Evolutionary conservation across 2,329 filamentous ascomycete species (phyloP).

Genomic region (Trichoderma harzianum): DNA sequence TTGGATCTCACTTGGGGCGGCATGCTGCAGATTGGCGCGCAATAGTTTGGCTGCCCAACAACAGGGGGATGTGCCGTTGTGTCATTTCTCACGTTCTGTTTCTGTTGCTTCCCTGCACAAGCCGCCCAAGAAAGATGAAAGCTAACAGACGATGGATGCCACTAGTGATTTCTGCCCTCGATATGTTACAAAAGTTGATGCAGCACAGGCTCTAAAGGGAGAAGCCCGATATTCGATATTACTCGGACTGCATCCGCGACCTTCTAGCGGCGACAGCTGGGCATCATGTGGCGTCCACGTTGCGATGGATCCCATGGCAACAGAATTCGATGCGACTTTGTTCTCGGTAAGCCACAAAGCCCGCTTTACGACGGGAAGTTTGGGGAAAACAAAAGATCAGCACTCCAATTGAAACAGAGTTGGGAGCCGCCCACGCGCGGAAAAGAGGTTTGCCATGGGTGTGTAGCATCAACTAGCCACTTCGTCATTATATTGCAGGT

Average conservation of each 20-base stretch:
- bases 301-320: not conserved
- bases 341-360: not conserved
- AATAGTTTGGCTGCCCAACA: constrained; percentile 12
- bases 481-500: not conserved
- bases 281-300: constrained; percentile 12
- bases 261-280: constrained; percentile 1
- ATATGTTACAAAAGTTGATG: not conserved
- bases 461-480: not conserved
- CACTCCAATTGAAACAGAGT: not conserved
- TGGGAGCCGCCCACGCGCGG: not conserved
- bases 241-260: not conserved
- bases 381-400: not conserved
- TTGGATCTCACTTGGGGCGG: not conserved
- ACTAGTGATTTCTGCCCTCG: not conserved
- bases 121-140: not conserved
- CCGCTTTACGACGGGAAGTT: not conserved
- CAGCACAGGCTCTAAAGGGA: not conserved
- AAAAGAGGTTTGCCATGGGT: not conserved
- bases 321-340: not conserved
- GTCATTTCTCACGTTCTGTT: not conserved
- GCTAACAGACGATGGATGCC: not conserved
- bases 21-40: constrained; percentile 17
- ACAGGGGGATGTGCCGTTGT: not conserved
- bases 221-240: not conserved
- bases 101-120: not conserved